Conservation (phyloP, 2,329 filamentous ascomycete species). For the Phaeosphaeria sp. region DNA sequence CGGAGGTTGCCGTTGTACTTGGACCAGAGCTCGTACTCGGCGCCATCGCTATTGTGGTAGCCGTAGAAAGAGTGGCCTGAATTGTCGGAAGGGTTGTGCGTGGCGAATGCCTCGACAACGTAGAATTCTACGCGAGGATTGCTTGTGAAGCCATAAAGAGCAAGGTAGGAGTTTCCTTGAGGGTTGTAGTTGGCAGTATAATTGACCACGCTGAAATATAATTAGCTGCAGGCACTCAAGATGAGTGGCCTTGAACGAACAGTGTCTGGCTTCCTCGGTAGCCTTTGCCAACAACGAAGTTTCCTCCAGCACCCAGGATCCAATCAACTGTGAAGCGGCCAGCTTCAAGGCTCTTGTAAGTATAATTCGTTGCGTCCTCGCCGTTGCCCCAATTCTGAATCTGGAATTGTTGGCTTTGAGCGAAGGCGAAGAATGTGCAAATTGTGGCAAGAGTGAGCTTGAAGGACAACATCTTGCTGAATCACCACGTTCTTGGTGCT, state of each 20-base stretch:
- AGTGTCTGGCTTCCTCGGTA: constrained; percentile 1
- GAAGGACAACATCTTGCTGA: constrained; percentile 50
- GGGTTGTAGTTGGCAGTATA: constrained; percentile 53
- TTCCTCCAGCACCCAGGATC: constrained; percentile 4
- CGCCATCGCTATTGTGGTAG: constrained; percentile 7
- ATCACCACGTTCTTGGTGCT: neutral
- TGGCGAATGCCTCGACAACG: constrained; percentile 55
- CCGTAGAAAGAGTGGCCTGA: constrained; percentile 4
- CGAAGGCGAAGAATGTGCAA: constrained; percentile 24
- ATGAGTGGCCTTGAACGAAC: neutral
- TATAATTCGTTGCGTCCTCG: constrained; percentile 8
- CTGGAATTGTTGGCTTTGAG: constrained; percentile 5
- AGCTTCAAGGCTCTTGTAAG: constrained; percentile 9
- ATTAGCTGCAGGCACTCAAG: neutral
- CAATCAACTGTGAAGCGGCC: constrained; percentile 10
- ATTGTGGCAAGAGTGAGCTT: constrained; percentile 48
- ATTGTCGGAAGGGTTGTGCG: constrained; percentile 50
- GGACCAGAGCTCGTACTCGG: constrained; percentile 7
- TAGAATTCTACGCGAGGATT: constrained; percentile 62
- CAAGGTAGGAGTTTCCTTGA: constrained; percentile 58
- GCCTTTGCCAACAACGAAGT: constrained; percentile 3
- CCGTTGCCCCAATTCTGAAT: constrained; percentile 12
- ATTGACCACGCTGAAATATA: constrained; percentile 36
- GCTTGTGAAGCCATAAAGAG: constrained; percentile 62
- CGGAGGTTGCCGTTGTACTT: constrained; percentile 7